Base-by-base conservation (phyloP, 768 basidiomycete genomes). In the Boletellus emodensis region DNA sequence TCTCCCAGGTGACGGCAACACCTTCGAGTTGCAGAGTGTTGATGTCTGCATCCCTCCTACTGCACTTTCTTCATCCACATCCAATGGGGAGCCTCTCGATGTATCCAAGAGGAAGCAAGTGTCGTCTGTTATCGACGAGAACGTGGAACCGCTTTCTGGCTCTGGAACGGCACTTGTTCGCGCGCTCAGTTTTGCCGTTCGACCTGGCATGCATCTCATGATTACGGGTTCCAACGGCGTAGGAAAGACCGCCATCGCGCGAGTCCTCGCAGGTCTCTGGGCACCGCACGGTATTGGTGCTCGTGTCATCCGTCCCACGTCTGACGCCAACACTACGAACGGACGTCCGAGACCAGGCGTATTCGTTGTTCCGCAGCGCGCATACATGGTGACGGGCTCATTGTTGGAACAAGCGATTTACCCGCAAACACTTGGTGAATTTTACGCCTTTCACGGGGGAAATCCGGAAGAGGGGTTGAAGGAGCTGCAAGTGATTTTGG, bases 341-440 rank as follows among this genome's bases (percentile, higher is more conserved):
- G 63, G 74, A 52, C 71, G 74, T 59, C 38, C 39, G 4, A 50
- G 53, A 15, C 51, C 72, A 12, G 82, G 83, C 17, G 77, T 89
- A n/a, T 85, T 90, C 54, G 83, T 96, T 49, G 79, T 98, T 3
- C 95, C 95, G 4, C 95, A 98, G 69, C 75, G 94, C 13, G 85
- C 93, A 20, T 98, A 98, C 67, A 90, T 97, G 81, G 86, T 88
- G 26, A 77, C 82, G 0, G 95, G 95, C 0, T 86, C 84, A 54
- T 70, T 98, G 40, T 72, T 95, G 14, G 94, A 96, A 59, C 95
- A 98, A 75, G 81, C 95, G 26, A 94, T 95, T 52, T 97, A 96
- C 66, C 93, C 94, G 6, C 83, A 94, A 65, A 54, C 56, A 1
- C 22, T 64, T 3, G 60, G 83, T 86, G 37, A 92, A 86, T 70